Conservation (phyloP, 495 filamentous ascomycete species). For the Cercophora scortea region DNA sequence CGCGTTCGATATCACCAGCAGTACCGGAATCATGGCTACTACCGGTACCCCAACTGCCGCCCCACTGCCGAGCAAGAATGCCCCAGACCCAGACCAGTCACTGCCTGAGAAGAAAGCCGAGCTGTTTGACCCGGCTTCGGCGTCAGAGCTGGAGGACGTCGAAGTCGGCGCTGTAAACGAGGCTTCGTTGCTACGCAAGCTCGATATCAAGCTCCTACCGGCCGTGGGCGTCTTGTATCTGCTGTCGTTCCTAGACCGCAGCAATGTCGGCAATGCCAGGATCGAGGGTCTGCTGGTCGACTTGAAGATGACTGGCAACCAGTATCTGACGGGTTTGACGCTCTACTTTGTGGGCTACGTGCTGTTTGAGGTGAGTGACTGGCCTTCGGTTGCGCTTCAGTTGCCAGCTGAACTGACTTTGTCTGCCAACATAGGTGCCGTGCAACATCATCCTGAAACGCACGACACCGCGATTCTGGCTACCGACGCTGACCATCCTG, state of each 20-base stretch:
- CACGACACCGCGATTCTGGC: conserved; percentile 57
- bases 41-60: background rate
- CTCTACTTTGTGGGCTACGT: conserved; percentile 75
- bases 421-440: conserved; percentile 40
- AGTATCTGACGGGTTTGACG: conserved; percentile 64
- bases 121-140: conserved; percentile 3
- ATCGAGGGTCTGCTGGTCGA: conserved; percentile 58
- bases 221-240: conserved; percentile 62
- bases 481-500: conserved; percentile 33
- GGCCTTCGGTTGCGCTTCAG: background rate
- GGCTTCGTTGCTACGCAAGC: conserved; percentile 53
- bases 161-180: conserved; percentile 42
- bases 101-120: background rate
- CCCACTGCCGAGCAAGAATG: background rate
- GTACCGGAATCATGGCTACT: background rate
- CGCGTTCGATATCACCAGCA: background rate
- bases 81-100: background rate
- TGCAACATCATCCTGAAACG: conserved; percentile 68
- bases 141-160: conserved; percentile 15
- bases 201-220: conserved; percentile 58
- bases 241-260: conserved; percentile 66
- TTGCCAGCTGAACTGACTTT: background rate
- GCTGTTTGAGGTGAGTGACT: conserved; percentile 27
- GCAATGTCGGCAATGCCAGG: conserved; percentile 53
- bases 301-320: conserved; percentile 60